Evolutionary conservation across 1,284 basidiomycete species (phyloP).

Genomic region (Fomitiporia mediterranea): DNA sequence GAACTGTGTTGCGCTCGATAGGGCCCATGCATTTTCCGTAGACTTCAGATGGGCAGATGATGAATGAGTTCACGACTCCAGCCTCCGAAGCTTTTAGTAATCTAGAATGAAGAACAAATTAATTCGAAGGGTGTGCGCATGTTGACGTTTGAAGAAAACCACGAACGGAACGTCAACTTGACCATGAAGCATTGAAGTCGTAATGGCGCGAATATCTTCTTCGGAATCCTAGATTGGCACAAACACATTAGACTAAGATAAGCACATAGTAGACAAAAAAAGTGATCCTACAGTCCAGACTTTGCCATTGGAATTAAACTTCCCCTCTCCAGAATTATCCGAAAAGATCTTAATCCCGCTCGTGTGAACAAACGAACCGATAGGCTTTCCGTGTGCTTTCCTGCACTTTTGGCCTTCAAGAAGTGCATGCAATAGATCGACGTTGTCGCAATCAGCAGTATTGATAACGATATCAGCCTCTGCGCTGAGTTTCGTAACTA

Average conservation of each 20-base stretch:
- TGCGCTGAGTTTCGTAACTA: constrained; percentile 19
- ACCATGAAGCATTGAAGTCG: constrained; percentile 5
- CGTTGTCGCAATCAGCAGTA: constrained; percentile 21
- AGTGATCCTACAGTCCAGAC: constrained; percentile 7
- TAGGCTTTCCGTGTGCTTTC: constrained; percentile 13
- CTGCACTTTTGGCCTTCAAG: constrained; percentile 20
- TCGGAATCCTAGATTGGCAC: background rate
- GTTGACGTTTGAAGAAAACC: background rate
- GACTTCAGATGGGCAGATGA: constrained; percentile 8
- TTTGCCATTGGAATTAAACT: constrained; percentile 11
- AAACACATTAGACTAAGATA: background rate
- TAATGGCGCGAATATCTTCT: constrained; percentile 4
- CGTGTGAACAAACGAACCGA: constrained; percentile 18
- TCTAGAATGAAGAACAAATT: background rate
- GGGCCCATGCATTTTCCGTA: constrained; percentile 4
- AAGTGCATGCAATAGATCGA: constrained; percentile 20
- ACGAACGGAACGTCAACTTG: constrained; percentile 8
- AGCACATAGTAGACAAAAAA: background rate
- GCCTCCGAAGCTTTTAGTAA: constrained; percentile 5
- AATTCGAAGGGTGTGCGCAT: background rate
- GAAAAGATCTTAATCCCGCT: constrained; percentile 20
- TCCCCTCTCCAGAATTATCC: constrained; percentile 19
- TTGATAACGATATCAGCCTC: constrained; percentile 24
- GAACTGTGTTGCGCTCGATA: background rate
- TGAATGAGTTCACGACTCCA: constrained; percentile 8